Evolutionary conservation across 2,329 filamentous ascomycete genomes (phyloP).

Genomic region (Penicillium sp.): DNA sequence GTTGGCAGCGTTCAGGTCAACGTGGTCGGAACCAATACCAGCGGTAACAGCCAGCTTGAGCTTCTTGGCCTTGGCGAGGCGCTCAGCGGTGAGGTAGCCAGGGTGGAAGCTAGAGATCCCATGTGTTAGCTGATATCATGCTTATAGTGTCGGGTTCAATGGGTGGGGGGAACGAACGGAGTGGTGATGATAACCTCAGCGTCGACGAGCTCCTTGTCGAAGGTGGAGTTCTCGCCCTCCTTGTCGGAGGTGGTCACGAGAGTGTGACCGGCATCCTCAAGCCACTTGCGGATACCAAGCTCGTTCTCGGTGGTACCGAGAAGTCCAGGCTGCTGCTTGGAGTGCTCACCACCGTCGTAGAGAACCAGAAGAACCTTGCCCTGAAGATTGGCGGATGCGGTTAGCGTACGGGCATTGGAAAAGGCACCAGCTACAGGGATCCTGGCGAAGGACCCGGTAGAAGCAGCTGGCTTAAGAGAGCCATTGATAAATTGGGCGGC

Average conservation of each 20-base stretch:
- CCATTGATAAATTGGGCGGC: conserved; percentile 56
- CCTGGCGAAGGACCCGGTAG: conserved; percentile 31
- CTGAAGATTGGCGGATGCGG: conserved; percentile 71
- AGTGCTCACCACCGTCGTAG: conserved; percentile 90
- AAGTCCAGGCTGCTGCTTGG: conserved; percentile 82
- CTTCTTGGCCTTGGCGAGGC: conserved; percentile 97
- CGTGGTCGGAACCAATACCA: conserved; percentile 97
- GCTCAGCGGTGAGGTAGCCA: conserved; percentile 94
- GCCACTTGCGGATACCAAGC: conserved; percentile 95
- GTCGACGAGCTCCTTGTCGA: conserved; percentile 94
- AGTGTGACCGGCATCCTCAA: conserved; percentile 95
- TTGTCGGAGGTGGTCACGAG: conserved; percentile 98
- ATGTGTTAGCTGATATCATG: conserved; percentile 6
- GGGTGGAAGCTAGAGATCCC: conserved; percentile 78
- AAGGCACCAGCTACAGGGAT: conserved; percentile 47
- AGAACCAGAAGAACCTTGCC: conserved; percentile 94
- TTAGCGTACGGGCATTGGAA: conserved; percentile 64
- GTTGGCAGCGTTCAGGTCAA: conserved; percentile 96
- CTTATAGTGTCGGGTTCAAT: neutral
- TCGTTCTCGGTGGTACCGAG: conserved; percentile 98
- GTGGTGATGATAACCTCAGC: conserved; percentile 99
- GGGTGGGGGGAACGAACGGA: conserved; percentile 62
- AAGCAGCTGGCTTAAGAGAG: conserved; percentile 34
- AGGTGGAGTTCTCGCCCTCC: conserved; percentile 88
- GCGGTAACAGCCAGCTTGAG: conserved; percentile 97